Percentiles rank a stretch among this genome's conserved stretches.
phyloP scores from a whole-genome alignment of 371 early-diverging fungal species.

The Blakeslea trispora region DNA sequence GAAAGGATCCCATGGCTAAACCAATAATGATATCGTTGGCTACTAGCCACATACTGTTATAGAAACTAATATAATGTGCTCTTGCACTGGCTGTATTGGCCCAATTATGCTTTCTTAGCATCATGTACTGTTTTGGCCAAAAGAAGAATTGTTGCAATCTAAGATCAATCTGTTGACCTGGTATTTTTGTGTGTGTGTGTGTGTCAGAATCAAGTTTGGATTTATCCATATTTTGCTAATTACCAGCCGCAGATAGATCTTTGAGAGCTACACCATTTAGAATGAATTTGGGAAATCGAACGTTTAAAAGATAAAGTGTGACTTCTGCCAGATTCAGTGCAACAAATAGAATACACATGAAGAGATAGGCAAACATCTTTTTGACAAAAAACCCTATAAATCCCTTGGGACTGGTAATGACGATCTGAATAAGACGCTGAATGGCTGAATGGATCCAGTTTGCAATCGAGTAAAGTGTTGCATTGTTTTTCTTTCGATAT shows the following conservation, averaged over 20 bases:
- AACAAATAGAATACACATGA: constrained; percentile 46
- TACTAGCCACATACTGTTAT: constrained; percentile 95
- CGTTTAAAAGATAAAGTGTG: constrained; percentile 53
- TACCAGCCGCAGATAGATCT: constrained; percentile 66
- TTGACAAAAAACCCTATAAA: constrained; percentile 35
- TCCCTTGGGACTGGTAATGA: constrained; percentile 24
- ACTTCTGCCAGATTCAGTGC: constrained; percentile 52
- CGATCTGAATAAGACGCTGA: constrained; percentile 19
- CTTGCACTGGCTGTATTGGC: constrained; percentile 70
- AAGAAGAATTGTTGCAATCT: constrained; percentile 79
- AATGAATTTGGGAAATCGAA: constrained; percentile 55
- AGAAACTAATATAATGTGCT: constrained; percentile 89
- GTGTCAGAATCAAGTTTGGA: neutral
- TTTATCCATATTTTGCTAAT: no score
- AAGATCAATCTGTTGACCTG: constrained; percentile 78
- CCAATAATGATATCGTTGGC: constrained; percentile 93
- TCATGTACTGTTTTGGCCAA: constrained; percentile 81
- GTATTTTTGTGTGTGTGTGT: neutral
- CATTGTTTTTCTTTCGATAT: constrained; percentile 29
- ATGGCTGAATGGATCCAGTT: neutral
- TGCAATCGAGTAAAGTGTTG: constrained; percentile 6
- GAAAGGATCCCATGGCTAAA: constrained; percentile 72
- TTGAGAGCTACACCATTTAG: constrained; percentile 64
- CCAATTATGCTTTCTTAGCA: constrained; percentile 61
- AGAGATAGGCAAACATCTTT: constrained; percentile 30